phyloP scores from a whole-genome alignment of 768 basidiomycete species.

The Gloeophyllum trabeum region DNA sequence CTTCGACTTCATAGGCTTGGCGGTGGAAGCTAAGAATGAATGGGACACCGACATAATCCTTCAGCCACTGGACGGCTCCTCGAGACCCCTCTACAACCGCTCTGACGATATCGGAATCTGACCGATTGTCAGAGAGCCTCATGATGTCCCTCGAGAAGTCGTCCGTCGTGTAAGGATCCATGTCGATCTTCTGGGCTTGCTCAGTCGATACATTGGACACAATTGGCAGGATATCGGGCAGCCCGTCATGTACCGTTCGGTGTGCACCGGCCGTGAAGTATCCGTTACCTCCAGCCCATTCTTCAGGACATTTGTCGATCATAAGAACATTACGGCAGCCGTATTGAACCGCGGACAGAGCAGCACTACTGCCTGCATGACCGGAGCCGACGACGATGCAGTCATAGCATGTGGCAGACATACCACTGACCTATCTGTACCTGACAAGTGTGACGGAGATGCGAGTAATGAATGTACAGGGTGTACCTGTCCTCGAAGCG shows the following conservation, averaged over 20 bases:
- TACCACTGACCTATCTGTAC: too few relatives aligned
- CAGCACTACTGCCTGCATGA: conserved; percentile 58
- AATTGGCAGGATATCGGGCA: conserved; percentile 46
- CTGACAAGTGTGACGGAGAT: too few relatives aligned
- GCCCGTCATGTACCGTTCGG: conserved; percentile 50
- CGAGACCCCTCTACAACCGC: conserved; percentile 45
- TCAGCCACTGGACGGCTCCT: conserved; percentile 47
- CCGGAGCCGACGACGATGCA: conserved; percentile 58
- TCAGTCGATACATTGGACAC: conserved; percentile 35
- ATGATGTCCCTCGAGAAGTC: conserved; percentile 50
- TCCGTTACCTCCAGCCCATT: conserved; percentile 62
- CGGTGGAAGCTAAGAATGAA: conserved; percentile 52
- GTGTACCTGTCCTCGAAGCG: too few relatives aligned
- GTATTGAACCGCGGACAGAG: conserved; percentile 44
- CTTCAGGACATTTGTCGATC: conserved; percentile 51
- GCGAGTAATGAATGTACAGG: too few relatives aligned
- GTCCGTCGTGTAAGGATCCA: conserved; percentile 44
- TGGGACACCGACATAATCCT: conserved; percentile 33
- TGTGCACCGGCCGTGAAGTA: conserved; percentile 65
- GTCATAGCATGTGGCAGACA: too few relatives aligned
- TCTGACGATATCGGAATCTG: conserved; percentile 36
- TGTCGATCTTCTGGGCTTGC: conserved; percentile 35
- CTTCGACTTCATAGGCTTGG: conserved; percentile 56
- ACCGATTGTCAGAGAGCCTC: conserved; percentile 40
- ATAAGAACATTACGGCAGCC: conserved; percentile 52